Evolutionary conservation across 306 rosid genomes (phyloP), one percentile per base, ranked within the genome.

Genomic region (Cajanus cajan): DNA sequence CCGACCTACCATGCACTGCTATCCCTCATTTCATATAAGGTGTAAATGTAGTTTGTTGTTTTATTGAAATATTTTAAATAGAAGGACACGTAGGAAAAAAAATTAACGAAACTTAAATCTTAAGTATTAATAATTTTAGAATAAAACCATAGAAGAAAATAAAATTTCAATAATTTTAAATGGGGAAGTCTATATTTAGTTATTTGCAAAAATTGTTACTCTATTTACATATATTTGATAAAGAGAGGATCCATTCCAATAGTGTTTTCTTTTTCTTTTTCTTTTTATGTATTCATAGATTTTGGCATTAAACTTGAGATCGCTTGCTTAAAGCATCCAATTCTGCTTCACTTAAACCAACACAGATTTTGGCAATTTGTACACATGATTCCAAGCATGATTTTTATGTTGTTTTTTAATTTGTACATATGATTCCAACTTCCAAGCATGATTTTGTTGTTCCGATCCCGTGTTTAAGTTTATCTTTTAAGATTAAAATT

Each of bases 1-100:
- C 81, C 63, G 79, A 87, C 90, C 90, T 43, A 8, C 70, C 85
- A 87, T 72, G n/a, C n/a, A n/a, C n/a, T n/a, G n/a, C n/a, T n/a
- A n/a, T n/a, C n/a, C n/a, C n/a, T n/a, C n/a, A n/a, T n/a, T n/a
- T n/a, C n/a, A n/a, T n/a, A n/a, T n/a, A n/a, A n/a, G n/a, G n/a
- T n/a, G n/a, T n/a, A n/a, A n/a, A n/a, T n/a, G n/a, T n/a, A n/a
- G n/a, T n/a, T n/a, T n/a, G n/a, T n/a, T n/a, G n/a, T n/a, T n/a
- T n/a, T n/a, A n/a, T n/a, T n/a, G n/a, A n/a, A n/a, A n/a, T n/a
- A n/a, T n/a, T n/a, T n/a, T n/a, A n/a, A n/a, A n/a, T n/a, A n/a
- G n/a, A n/a, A n/a, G n/a, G n/a, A n/a, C n/a, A n/a, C n/a, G n/a
- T n/a, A n/a, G n/a, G n/a, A n/a, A n/a, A n/a, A n/a, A n/a, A n/a